phyloP scores from a whole-genome alignment of 257 asterid genomes.

The Ligustrum vulgare region DNA sequence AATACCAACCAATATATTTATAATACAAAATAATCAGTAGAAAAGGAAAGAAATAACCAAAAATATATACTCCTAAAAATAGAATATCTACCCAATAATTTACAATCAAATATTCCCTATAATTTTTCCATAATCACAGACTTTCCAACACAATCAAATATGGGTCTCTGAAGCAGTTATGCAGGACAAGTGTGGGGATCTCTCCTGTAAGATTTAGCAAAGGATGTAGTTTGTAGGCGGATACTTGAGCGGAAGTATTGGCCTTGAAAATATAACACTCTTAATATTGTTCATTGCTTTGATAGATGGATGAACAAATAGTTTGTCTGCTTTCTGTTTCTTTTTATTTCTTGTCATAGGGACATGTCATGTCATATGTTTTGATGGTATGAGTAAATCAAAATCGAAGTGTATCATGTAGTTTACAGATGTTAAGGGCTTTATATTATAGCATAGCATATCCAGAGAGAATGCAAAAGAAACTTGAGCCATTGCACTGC shows the following conservation, averaged over 20 bases:
- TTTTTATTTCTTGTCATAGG: neutral
- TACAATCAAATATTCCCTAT: no score
- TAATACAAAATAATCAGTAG: no score
- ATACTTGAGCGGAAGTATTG: neutral
- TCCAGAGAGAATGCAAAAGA: neutral
- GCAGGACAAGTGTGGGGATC: neutral
- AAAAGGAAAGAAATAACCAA: no score
- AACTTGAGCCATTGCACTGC: neutral
- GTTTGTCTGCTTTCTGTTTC: neutral
- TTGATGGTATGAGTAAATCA: neutral
- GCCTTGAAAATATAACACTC: neutral
- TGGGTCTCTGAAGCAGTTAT: neutral
- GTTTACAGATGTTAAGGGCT: neutral
- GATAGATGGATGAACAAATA: neutral
- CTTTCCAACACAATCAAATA: no score
- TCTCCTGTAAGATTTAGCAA: neutral
- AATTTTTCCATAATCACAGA: no score
- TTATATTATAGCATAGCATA: neutral
- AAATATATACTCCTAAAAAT: no score
- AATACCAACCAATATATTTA: no score
- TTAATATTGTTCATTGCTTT: neutral
- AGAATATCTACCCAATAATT: no score
- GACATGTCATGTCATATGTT: neutral
- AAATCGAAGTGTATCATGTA: neutral
- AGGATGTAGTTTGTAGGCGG: neutral